A percentile compares a stretch with the other conserved stretches of the same genome.
Conservation (phyloP, 2,329 filamentous ascomycete species). For the Fusarium fracticaudum region DNA sequence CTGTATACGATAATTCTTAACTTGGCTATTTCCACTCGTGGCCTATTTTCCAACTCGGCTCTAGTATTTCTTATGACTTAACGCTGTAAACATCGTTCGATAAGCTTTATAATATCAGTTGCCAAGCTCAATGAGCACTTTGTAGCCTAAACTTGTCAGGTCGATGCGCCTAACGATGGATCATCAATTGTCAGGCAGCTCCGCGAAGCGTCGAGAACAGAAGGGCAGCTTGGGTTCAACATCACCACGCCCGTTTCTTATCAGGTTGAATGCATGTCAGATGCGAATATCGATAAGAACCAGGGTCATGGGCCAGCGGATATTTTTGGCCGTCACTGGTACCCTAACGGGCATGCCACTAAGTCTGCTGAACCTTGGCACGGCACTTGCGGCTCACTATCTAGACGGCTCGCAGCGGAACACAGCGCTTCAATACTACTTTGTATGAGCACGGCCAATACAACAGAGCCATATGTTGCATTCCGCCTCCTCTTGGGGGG, state of each 20-base stretch:
- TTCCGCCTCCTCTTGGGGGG: background rate
- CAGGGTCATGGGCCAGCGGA: background rate
- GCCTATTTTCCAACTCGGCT: background rate
- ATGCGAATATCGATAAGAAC: background rate
- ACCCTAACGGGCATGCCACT: background rate
- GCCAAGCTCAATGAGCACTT: background rate
- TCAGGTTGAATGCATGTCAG: background rate
- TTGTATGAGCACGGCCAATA: background rate
- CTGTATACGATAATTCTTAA: background rate
- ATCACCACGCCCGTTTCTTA: background rate
- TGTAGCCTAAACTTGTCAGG: background rate
- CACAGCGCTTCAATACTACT: background rate
- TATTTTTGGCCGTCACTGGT: background rate
- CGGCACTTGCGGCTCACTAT: background rate
- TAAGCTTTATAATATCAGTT: background rate
- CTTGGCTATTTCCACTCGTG: background rate
- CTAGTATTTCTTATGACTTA: background rate
- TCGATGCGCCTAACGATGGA: rapidly evolving
- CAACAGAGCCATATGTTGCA: background rate
- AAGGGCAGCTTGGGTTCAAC: background rate
- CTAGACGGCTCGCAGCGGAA: background rate
- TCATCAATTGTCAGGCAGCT: no score
- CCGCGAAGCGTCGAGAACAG: rapidly evolving
- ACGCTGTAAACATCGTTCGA: rapidly evolving
- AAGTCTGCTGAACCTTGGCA: background rate